phyloP scores from a whole-genome alignment of 1,284 basidiomycete genomes.

The Earliella scabrosa region DNA sequence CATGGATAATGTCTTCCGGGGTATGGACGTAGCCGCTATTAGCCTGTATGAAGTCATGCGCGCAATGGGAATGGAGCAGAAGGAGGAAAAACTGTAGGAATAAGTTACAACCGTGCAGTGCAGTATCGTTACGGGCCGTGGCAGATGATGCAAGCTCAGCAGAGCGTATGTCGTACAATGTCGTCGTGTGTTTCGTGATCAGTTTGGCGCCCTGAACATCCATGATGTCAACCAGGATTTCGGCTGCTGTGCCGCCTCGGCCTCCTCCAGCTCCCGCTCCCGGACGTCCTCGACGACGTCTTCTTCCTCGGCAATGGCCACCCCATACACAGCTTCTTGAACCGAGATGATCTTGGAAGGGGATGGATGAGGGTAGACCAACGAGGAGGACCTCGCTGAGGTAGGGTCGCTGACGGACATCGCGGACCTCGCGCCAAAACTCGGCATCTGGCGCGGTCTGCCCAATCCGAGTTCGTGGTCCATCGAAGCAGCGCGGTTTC shows the following conservation, averaged over 20 bases:
- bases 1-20: conserved; percentile 23
- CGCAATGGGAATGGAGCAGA: conserved; percentile 9
- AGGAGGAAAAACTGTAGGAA: conserved; percentile 18
- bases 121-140: background rate
- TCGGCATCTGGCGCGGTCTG: conserved; percentile 33
- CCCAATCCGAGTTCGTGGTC: conserved; percentile 44
- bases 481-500: conserved; percentile 32
- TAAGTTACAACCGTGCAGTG: conserved; percentile 21
- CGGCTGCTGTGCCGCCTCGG: conserved; percentile 45
- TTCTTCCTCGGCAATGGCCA: conserved; percentile 69
- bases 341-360: conserved; percentile 42
- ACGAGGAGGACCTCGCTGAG: background rate
- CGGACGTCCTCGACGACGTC: conserved; percentile 56
- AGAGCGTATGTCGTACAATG: conserved; percentile 11
- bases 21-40: conserved; percentile 19
- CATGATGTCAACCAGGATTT: conserved; percentile 66
- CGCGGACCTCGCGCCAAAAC: conserved; percentile 41
- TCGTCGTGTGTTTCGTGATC: conserved; percentile 20
- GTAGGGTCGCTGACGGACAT: conserved; percentile 43
- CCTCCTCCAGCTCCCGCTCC: conserved; percentile 55
- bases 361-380: conserved; percentile 1
- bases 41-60: background rate
- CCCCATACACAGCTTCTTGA: conserved; percentile 63
- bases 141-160: background rate
- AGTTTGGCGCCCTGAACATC: conserved; percentile 52